Evolutionary conservation across 208 protist genomes (phyloP).

Genomic region (Trypanosoma cruzi): DNA sequence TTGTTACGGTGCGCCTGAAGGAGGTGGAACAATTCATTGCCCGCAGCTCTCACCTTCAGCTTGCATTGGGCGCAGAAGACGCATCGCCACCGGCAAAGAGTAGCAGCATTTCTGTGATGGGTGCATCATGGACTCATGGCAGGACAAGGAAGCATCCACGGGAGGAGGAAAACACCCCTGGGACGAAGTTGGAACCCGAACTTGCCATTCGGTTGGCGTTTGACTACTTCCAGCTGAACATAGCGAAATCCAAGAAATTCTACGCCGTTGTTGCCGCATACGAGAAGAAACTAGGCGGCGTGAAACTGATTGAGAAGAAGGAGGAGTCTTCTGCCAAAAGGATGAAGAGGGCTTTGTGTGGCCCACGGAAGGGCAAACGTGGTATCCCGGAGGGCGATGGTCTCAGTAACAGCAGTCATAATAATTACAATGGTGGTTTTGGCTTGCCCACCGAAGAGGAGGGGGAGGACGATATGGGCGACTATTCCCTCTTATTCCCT

Average conservation of each 20-base stretch:
- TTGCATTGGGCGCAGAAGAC: neutral
- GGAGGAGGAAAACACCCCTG: slow-evolving; percentile 10
- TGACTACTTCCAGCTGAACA: slow-evolving; percentile 21
- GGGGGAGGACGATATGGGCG: slow-evolving; percentile 9
- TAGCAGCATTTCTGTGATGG: neutral
- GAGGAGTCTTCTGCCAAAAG: neutral
- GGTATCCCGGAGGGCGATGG: neutral
- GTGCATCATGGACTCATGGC: neutral
- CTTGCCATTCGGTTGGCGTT: slow-evolving; percentile 17
- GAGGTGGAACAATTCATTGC: slow-evolving; percentile 58
- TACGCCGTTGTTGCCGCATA: slow-evolving; percentile 16
- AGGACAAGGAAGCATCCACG: slow-evolving; percentile 11
- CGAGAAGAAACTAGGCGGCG: neutral
- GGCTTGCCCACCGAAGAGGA: neutral
- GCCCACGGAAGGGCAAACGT: neutral
- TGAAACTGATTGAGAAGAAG: neutral
- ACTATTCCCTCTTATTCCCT: slow-evolving; percentile 5
- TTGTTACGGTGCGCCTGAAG: slow-evolving; percentile 39
- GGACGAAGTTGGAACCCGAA: neutral
- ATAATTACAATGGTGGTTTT: neutral
- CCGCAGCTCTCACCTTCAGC: slow-evolving; percentile 44
- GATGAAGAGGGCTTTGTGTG: neutral
- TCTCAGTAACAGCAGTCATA: neutral
- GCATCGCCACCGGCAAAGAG: neutral
- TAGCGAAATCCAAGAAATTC: slow-evolving; percentile 19